Evolutionary conservation across 805 yeast genomes (phyloP).

Genomic region (Saccharomycopsis sp.): DNA sequence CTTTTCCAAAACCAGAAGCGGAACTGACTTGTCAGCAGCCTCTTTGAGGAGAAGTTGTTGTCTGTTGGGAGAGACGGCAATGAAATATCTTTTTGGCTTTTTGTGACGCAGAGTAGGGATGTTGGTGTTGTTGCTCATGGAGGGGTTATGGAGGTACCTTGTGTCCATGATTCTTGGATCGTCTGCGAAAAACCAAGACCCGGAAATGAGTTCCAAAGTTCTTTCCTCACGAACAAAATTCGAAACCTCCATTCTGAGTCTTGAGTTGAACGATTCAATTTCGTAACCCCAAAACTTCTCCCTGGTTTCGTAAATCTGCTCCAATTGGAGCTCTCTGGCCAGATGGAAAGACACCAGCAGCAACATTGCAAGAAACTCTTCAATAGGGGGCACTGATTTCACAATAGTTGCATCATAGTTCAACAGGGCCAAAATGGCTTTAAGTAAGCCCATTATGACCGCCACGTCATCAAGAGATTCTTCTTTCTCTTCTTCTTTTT

Average conservation of each 20-base stretch:
- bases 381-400: too few relatives aligned
- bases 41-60: constrained; percentile 14
- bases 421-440: too few relatives aligned
- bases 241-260: constrained; percentile 47
- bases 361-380: too few relatives aligned
- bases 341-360: too few relatives aligned
- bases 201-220: constrained; percentile 59
- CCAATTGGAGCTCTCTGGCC: constrained; percentile 49
- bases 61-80: constrained; percentile 17
- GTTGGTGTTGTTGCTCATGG: background rate
- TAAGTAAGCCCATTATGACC: constrained; percentile 39
- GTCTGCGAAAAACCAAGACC: constrained; percentile 72
- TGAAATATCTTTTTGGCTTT: constrained; percentile 5
- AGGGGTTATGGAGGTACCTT: constrained; percentile 22
- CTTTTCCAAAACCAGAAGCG: constrained; percentile 10
- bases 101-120: constrained; percentile 4
- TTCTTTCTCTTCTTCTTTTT: too few relatives aligned
- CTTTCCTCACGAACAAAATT: constrained; percentile 72
- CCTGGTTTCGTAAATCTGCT: constrained; percentile 29
- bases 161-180: constrained; percentile 30
- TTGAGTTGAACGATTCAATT: constrained; percentile 39
- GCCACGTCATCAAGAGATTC: constrained; percentile 46
- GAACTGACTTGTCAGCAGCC: constrained; percentile 5
- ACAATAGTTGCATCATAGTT: too few relatives aligned
- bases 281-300: constrained; percentile 39